These are phyloP conservation scores for Tuber brumale DNA, from an alignment of 495 filamentous ascomycete species.

Conservation along the genomic window DNA sequence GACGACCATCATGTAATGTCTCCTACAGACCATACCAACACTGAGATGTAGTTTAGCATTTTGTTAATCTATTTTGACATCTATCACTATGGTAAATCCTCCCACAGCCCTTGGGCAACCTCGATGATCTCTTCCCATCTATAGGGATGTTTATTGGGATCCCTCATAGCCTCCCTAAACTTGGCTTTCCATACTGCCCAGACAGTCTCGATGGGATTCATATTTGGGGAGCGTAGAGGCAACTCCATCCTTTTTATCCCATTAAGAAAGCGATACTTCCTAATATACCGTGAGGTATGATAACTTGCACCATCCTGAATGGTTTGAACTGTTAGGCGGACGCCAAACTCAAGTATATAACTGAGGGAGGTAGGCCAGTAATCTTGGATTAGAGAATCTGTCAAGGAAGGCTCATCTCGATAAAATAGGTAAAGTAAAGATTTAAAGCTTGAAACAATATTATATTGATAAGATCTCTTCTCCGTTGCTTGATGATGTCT, in stretches of 20 bases:
- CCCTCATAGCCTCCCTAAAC: background rate
- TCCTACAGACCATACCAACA: no score
- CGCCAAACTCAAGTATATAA: no score
- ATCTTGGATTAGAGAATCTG: no score
- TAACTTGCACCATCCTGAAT: slow-evolving; percentile 5
- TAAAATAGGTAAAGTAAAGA: no score
- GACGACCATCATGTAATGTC: no score
- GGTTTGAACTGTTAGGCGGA: no score
- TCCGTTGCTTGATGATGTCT: no score
- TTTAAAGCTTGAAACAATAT: no score
- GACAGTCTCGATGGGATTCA: slow-evolving; percentile 11
- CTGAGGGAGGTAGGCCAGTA: no score
- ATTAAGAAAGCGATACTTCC: background rate
- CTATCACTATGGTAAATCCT: background rate
- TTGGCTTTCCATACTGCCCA: slow-evolving; percentile 1
- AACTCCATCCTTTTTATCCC: slow-evolving; percentile 6
- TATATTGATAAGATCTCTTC: no score
- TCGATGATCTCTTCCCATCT: slow-evolving; percentile 7
- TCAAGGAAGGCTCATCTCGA: no score
- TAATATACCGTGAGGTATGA: slow-evolving; percentile 10
- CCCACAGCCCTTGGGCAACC: slow-evolving; percentile 8
- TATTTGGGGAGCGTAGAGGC: background rate
- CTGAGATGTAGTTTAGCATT: background rate
- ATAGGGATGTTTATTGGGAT: background rate
- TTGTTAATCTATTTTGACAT: slow-evolving; percentile 8